Percentiles rank a stretch among this genome's conserved stretches.
Conservation (phyloP, 441 rosid species). For the Codiaeum variegatum region DNA sequence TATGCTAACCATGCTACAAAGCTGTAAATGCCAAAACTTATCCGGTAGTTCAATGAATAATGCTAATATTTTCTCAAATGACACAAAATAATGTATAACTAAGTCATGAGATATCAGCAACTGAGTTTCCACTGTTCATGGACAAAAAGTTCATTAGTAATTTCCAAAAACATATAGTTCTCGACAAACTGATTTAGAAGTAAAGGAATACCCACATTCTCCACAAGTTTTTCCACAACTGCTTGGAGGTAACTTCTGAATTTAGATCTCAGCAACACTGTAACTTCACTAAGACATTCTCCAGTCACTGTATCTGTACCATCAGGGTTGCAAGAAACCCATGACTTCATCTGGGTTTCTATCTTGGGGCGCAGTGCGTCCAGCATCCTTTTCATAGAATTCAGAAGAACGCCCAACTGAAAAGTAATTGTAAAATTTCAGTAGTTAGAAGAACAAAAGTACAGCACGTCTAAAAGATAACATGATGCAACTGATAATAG, state of each 20-base stretch:
- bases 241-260: conserved; percentile 88
- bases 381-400: conserved; percentile 85
- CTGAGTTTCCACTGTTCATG: neutral
- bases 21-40: neutral
- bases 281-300: conserved; percentile 84
- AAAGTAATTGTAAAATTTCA: conserved; percentile 15
- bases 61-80: neutral
- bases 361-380: conserved; percentile 60
- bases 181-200: neutral
- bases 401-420: conserved; percentile 79
- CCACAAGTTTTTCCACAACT: conserved; percentile 75
- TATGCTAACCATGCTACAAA: neutral
- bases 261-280: conserved; percentile 88
- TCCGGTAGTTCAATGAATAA: neutral
- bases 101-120: neutral
- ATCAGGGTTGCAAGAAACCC: conserved; percentile 58
- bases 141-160: neutral
- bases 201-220: conserved; percentile 57
- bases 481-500: conserved; percentile 13
- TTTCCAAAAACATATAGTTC: neutral
- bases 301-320: conserved; percentile 71
- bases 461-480: neutral
- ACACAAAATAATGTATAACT: neutral
- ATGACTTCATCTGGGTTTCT: conserved; percentile 63
- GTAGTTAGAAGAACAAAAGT: neutral